A percentile compares a stretch with the other conserved stretches of the same genome.
Conservation (phyloP, 1,284 basidiomycete species). For the Albatrellus sp. region DNA sequence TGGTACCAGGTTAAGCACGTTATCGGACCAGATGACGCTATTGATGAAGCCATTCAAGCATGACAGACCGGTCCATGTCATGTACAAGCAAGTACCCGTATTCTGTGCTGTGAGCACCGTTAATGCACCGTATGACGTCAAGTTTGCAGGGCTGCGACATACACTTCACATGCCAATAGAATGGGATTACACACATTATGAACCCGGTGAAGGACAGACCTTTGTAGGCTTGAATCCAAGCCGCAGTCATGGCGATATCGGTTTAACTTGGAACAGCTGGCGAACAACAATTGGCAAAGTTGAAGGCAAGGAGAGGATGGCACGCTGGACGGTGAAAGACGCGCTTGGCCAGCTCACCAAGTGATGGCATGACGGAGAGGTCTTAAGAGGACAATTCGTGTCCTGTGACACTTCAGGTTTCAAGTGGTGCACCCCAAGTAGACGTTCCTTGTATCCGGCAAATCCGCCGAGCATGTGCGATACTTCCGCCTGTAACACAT, state of each 20-base stretch:
- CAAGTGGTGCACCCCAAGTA: too few relatives aligned
- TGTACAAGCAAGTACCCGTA: conserved; percentile 49
- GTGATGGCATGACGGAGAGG: too few relatives aligned
- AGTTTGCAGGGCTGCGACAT: conserved; percentile 7
- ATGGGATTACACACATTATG: conserved; percentile 33
- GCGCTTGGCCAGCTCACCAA: too few relatives aligned
- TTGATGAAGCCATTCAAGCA: conserved; percentile 52
- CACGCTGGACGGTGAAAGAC: too few relatives aligned
- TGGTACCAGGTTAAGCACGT: conserved; percentile 40
- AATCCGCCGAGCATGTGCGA: too few relatives aligned
- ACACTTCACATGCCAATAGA: conserved; percentile 50
- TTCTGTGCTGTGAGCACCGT: conserved; percentile 23
- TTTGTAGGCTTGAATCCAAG: conserved; percentile 15
- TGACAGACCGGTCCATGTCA: conserved; percentile 45
- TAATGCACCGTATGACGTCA: neutral
- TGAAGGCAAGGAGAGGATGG: too few relatives aligned
- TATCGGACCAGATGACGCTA: conserved; percentile 52
- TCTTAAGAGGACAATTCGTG: too few relatives aligned
- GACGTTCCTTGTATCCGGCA: too few relatives aligned
- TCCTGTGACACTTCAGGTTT: too few relatives aligned
- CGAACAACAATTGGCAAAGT: too few relatives aligned
- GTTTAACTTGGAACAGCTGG: too few relatives aligned
- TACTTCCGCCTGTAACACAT: too few relatives aligned
- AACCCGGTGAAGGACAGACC: conserved; percentile 37
- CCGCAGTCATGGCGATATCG: conserved; percentile 11